A percentile compares a stretch with the other conserved stretches of the same genome.
Evolutionary conservation across 768 basidiomycete species (phyloP).

Genomic region (Tephrocybe sp.): DNA sequence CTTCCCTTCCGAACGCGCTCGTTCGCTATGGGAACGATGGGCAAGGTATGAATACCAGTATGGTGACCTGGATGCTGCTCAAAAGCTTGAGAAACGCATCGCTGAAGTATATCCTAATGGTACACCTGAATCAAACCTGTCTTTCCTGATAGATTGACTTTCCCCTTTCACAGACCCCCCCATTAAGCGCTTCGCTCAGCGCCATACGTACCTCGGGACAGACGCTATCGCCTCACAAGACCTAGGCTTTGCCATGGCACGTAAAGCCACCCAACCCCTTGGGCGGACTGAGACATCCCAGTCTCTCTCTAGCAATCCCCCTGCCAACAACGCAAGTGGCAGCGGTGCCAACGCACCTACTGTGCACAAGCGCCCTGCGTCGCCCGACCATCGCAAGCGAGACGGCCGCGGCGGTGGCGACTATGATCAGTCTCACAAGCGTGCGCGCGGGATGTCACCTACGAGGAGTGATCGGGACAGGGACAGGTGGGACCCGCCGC

Average conservation of each 20-base stretch:
- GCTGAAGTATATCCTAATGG: constrained; percentile 86
- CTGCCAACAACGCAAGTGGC: constrained; percentile 21
- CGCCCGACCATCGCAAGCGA: constrained; percentile 16
- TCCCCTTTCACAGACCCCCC: constrained; percentile 62
- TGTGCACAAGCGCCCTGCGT: constrained; percentile 15
- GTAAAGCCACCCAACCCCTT: constrained; percentile 29
- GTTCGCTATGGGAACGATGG: constrained; percentile 95
- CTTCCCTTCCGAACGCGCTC: constrained; percentile 76
- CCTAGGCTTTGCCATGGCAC: constrained; percentile 72
- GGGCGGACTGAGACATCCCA: constrained; percentile 36
- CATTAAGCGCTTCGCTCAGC: constrained; percentile 88
- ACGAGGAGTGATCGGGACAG: constrained; percentile 11
- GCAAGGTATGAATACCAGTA: constrained; percentile 93
- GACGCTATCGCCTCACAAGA: constrained; percentile 91
- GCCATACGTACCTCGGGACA: constrained; percentile 78
- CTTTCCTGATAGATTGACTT: neutral
- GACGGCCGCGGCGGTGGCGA: constrained; percentile 15
- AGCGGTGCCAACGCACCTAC: constrained; percentile 59
- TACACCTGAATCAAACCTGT: constrained; percentile 32
- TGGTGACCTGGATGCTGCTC: constrained; percentile 85
- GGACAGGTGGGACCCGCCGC: constrained; percentile 17
- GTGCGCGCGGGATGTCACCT: constrained; percentile 12
- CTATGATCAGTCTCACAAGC: constrained; percentile 14
- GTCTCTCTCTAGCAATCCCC: constrained; percentile 38
- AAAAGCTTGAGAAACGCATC: constrained; percentile 89